Base-by-base conservation (phyloP, 352 stramenopile genomes). In the Thraustochytrium sp. region DNA sequence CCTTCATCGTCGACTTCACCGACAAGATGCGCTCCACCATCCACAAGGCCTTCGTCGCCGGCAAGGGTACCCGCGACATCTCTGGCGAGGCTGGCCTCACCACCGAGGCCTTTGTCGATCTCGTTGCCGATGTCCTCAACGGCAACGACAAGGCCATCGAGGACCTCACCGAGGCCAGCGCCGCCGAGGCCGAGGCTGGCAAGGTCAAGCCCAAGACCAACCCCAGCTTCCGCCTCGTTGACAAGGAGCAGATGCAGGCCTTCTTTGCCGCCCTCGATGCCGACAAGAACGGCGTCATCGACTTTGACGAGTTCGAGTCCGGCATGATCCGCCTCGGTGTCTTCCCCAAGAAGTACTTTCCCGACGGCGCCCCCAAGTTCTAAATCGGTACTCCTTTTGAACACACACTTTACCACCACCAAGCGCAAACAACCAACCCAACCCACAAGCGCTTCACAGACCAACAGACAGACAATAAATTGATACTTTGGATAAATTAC, bases 1-100 rank as follows among this genome's bases (percentile, higher is more conserved):
- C 51, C 34, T 49, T 83, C 21, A 78, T 93, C 11, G 85, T 89
- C 55, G 90, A 91, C 63, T 94, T 89, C 75, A 90, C 89, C 63
- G 63, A 76, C 55, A 92, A 87, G n/a, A 83, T 95, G 9, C 86
- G 92, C 36, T 73, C 73, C 48, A 90, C 90, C 9, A 87, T 94
- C 54, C 91, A 95, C 86, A 93, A 94, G 68, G 93, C 90, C n/a
- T 94, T 94, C 82, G 86, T 89, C 53, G 93, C 93, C 64, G 91
- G 90, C 80, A 91, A 95, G 80, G 92, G 92, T 56, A 94, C 91
- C 31, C 85, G 91, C 44, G 91, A 94, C 85, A 94, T 95, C 90
- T 90, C 88, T 64, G 91, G 92, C 73, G 90, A 90, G 18, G 88
- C 82, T 31, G 91, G 92, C 61, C 91, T 93, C 76, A 93, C 91